Evolutionary conservation across 352 stramenopile species (phyloP).

Genomic region (Phytophthora multivora): DNA sequence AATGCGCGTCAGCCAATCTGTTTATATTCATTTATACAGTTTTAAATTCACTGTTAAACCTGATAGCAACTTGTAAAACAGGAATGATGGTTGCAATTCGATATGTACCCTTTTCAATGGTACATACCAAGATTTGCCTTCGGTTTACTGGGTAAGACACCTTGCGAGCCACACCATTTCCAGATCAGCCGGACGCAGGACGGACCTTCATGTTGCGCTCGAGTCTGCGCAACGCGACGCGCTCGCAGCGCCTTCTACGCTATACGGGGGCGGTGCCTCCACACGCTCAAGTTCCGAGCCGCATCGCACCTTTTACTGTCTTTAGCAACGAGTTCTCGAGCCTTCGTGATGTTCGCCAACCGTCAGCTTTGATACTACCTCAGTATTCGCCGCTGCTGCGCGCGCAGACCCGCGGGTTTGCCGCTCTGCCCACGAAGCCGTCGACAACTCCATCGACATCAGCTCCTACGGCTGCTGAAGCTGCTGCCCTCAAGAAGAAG

Average conservation of each 20-base stretch:
- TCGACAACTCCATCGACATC: slow-evolving; percentile 1
- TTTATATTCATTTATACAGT: slow-evolving; percentile 12
- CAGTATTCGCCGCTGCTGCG: slow-evolving; percentile 27
- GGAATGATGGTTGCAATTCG: slow-evolving; percentile 14
- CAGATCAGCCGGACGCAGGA: slow-evolving; percentile 8
- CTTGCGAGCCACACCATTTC: slow-evolving; percentile 30
- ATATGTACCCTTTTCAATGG: slow-evolving; percentile 2
- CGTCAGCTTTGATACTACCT: slow-evolving; percentile 14
- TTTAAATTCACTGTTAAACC: neutral
- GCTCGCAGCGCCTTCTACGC: slow-evolving; percentile 39
- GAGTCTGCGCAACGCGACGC: slow-evolving; percentile 44
- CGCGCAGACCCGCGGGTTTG: slow-evolving; percentile 47
- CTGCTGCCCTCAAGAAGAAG: slow-evolving; percentile 78
- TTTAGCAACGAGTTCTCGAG: slow-evolving; percentile 24
- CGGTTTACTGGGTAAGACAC: slow-evolving; percentile 14
- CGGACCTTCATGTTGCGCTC: slow-evolving; percentile 51
- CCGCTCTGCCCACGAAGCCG: slow-evolving; percentile 46
- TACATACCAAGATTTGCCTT: too few species aligned
- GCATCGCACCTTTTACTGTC: slow-evolving; percentile 7
- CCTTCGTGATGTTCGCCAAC: slow-evolving; percentile 3
- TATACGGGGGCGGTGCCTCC: slow-evolving; percentile 12
- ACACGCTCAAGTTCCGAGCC: slow-evolving; percentile 11
- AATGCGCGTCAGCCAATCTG: slow-evolving; percentile 5
- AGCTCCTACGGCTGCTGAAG: slow-evolving; percentile 37
- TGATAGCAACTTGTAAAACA: slow-evolving; percentile 6